A percentile compares a stretch with the other conserved stretches of the same genome.
phyloP scores from a whole-genome alignment of 352 stramenopile species.

The Phytophthora gonapodyides region DNA sequence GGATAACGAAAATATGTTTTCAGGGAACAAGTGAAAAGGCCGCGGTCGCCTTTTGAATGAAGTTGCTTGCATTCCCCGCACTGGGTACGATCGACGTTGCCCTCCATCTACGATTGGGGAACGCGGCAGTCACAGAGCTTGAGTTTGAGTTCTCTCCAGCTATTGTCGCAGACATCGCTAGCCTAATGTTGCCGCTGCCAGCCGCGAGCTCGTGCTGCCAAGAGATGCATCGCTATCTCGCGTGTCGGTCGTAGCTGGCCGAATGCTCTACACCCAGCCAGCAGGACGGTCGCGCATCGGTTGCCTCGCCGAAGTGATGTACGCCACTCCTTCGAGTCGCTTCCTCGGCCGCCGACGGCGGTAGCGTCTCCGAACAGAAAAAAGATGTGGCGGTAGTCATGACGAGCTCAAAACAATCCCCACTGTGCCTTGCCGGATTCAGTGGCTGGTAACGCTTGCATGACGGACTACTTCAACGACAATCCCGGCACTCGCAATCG shows the following conservation, averaged over 20 bases:
- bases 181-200: too few relatives aligned
- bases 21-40: too few relatives aligned
- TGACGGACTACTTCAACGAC: slow-evolving; percentile 29
- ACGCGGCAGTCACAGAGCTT: too few relatives aligned
- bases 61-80: too few relatives aligned
- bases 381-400: slow-evolving; percentile 14
- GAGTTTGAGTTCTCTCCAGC: too few relatives aligned
- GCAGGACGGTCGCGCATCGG: slow-evolving; percentile 8
- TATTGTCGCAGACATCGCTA: slow-evolving; percentile 8
- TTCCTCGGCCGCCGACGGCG: background rate
- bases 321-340: background rate
- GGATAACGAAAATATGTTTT: too few relatives aligned
- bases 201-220: background rate
- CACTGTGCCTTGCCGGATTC: slow-evolving; percentile 34
- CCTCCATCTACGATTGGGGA: too few relatives aligned
- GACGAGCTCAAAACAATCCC: slow-evolving; percentile 4
- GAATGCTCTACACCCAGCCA: background rate
- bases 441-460: slow-evolving; percentile 19
- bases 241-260: slow-evolving; percentile 1
- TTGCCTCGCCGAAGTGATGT: slow-evolving; percentile 1
- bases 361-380: slow-evolving; percentile 6
- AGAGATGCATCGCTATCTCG: background rate
- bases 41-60: too few relatives aligned
- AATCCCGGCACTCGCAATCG: slow-evolving; percentile 17
- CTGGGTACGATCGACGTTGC: too few relatives aligned